Percentiles rank a stretch among this genome's conserved stretches.
phyloP scores from a whole-genome alignment of 345 rosid species.

The Heritiera fomes region DNA sequence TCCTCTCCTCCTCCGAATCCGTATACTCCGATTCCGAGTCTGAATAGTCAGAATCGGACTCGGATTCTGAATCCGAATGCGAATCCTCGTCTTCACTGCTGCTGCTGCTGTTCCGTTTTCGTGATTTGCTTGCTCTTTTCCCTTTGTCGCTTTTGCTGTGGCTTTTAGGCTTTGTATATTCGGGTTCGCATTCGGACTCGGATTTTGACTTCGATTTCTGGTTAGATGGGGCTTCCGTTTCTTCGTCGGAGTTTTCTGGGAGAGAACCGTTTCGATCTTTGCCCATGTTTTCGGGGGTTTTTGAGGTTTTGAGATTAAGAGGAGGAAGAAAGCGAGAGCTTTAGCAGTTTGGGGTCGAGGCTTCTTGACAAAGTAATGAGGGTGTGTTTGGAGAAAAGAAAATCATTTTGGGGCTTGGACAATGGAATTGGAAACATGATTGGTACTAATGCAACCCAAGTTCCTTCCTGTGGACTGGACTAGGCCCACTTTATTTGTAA shows the following conservation, averaged over 20 bases:
- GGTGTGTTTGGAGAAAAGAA: too few relatives aligned
- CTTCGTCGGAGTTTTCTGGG: conserved; percentile 7
- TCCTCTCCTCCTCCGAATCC: conserved; percentile 2
- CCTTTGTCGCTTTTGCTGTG: conserved; percentile 16
- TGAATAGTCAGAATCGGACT: conserved; percentile 12
- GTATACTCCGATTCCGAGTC: too few relatives aligned
- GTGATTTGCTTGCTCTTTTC: conserved; percentile 13
- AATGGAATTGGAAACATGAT: background rate
- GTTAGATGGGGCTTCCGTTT: conserved; percentile 5
- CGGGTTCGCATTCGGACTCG: background rate
- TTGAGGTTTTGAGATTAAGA: background rate
- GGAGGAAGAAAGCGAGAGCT: background rate
- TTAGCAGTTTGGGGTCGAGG: background rate
- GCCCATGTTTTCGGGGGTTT: conserved; percentile 6
- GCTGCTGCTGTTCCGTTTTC: conserved; percentile 12
- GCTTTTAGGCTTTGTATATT: background rate
- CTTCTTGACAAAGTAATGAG: too few relatives aligned
- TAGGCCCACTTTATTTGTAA: background rate
- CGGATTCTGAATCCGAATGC: conserved; percentile 19
- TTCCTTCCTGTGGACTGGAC: background rate
- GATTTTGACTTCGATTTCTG: background rate
- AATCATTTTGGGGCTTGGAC: too few relatives aligned
- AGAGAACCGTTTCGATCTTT: conserved; percentile 15
- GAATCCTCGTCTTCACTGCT: conserved; percentile 8
- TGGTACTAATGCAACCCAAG: background rate